These are phyloP conservation scores for Phascolomyces articulosus DNA, from an alignment of 371 early-diverging fungal species.

Conservation along the genomic window DNA sequence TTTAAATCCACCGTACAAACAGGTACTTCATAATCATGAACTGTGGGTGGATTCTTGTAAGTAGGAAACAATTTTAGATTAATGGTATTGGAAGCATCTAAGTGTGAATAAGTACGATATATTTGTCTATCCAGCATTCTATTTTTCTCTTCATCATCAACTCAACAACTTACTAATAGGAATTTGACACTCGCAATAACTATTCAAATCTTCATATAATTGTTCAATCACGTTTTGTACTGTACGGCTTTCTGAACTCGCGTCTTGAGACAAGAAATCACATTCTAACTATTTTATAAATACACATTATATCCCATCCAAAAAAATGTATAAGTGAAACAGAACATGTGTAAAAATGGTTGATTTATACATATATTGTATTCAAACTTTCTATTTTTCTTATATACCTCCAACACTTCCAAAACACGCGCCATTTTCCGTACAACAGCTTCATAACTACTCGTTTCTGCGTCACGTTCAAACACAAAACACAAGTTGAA, in stretches of 20 bases:
- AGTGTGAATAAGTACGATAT: not conserved
- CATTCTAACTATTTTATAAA: conserved; percentile 60
- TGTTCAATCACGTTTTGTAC: conserved; percentile 86
- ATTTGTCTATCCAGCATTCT: not conserved
- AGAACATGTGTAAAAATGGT: too few species aligned
- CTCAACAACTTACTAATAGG: conserved; percentile 67
- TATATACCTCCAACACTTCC: conserved; percentile 70
- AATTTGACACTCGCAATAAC: conserved; percentile 87
- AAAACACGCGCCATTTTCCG: conserved; percentile 80
- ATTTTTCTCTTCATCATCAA: not conserved
- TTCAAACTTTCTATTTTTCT: not conserved
- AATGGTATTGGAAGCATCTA: conserved; percentile 70
- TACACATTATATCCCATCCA: not conserved
- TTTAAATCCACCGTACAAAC: conserved; percentile 73
- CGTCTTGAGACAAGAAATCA: conserved; percentile 66
- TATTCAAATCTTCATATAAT: conserved; percentile 83
- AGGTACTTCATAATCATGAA: conserved; percentile 85
- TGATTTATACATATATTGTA: not conserved
- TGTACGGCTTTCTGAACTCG: conserved; percentile 30
- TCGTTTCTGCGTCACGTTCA: conserved; percentile 73
- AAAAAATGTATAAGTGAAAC: too few species aligned
- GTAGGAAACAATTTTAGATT: conserved; percentile 87
- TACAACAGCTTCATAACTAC: conserved; percentile 81
- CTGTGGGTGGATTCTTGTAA: conserved; percentile 74
- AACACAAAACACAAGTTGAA: conserved; percentile 94